Evolutionary conservation across 148 eudicot genomes (phyloP), one percentile per base, ranked within the genome.

Genomic region (Cornus suecica): DNA sequence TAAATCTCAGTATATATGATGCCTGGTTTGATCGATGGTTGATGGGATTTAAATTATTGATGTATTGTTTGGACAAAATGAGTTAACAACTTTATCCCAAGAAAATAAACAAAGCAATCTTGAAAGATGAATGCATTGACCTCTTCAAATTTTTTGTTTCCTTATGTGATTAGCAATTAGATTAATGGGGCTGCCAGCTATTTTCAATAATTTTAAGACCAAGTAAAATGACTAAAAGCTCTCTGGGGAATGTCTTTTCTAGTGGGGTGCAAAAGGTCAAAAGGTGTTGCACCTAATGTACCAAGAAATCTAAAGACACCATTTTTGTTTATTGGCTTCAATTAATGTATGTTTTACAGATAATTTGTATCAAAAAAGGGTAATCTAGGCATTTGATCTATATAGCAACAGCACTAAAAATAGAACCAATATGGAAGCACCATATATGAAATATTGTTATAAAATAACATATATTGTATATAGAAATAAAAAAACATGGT

Each of bases 281-380:
- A 71, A 69, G 75, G 76, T 71, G 82, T 83, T 75, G 54, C 73
- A 80, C 83, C 83, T 80, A 80, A 71, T 66, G 18, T 65, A 80
- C 76, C 76, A 64, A 80, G 68, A 72, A 28, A 66, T 31, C 28
- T 29, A 37, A 37, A 37, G 61, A 41, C 69, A 69, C 24, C 45
- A 14, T 67, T 51, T 30, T 54, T 16, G 65, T n/a, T 45, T 77
- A 29, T 63, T 11, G 2, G 4, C 30, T 62, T 65, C 3, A 32
- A 16, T 70, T 0, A 4, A n/a, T n/a, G 23, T 58, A 18, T 58
- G 25, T 25, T 58, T 14, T 20, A n/a, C 20, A n/a, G n/a, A n/a
- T n/a, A n/a, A n/a, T 32, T 32, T 32, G 37, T 32, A 32, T 32
- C 37, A 32, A 32, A 32, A 32, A 32, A 32, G 37, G 37, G 10